Evolutionary conservation across 2,329 filamentous ascomycete species (phyloP).

Genomic region (Aspergillus sp.): DNA sequence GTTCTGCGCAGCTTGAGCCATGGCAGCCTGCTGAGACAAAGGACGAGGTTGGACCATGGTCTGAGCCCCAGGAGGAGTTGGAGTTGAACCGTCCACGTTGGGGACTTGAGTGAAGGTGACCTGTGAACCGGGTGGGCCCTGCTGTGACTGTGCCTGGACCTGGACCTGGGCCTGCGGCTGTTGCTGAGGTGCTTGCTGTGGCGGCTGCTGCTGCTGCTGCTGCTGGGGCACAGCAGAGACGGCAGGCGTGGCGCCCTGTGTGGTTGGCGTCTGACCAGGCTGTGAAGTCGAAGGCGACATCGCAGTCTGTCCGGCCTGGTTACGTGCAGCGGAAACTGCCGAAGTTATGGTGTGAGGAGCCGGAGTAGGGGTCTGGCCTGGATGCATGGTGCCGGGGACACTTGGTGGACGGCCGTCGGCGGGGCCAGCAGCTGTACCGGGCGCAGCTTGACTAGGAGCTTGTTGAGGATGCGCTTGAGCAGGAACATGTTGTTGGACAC

Average conservation of each 20-base stretch:
- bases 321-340: conserved; percentile 48
- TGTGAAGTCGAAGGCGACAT: conserved; percentile 41
- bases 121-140: conserved; percentile 31
- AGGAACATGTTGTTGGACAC: conserved; percentile 17
- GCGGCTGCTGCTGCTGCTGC: conserved; percentile 16
- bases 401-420: conserved; percentile 26
- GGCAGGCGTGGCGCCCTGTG: conserved; percentile 31
- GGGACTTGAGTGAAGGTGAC: conserved; percentile 34
- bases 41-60: conserved; percentile 41
- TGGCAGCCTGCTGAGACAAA: conserved; percentile 49
- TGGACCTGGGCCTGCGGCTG: conserved; percentile 31
- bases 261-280: conserved; percentile 32
- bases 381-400: conserved; percentile 31
- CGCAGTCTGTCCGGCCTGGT: conserved; percentile 39
- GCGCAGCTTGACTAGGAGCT: conserved; percentile 19
- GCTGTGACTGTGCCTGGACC: conserved; percentile 32
- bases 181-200: conserved; percentile 17
- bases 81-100: conserved; percentile 35
- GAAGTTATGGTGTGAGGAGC: conserved; percentile 52
- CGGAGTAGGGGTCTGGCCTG: conserved; percentile 38
- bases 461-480: conserved; percentile 23
- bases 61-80: conserved; percentile 34
- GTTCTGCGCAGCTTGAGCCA: conserved; percentile 47
- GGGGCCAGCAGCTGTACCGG: conserved; percentile 21
- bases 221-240: conserved; percentile 23